These are phyloP conservation scores for Talaromyces marneffei DNA, from an alignment of 2,329 filamentous ascomycete genomes.

Conservation along the genomic window DNA sequence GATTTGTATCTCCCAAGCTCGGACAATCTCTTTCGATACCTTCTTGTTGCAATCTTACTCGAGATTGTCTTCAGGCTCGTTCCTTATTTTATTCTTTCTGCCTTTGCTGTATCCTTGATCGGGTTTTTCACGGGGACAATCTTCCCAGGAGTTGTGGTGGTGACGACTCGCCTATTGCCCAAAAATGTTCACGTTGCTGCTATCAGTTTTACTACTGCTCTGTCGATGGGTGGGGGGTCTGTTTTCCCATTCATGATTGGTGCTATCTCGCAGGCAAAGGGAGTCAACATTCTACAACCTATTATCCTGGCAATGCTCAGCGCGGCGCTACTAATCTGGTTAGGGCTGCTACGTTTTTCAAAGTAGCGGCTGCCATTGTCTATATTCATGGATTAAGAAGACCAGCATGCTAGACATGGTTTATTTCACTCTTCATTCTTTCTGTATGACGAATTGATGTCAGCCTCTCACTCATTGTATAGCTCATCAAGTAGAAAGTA, in stretches of 20 bases:
- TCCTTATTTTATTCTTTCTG: slow-evolving; percentile 62
- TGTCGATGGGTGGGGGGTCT: slow-evolving; percentile 65
- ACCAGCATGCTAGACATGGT: too few relatives aligned
- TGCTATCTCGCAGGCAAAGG: slow-evolving; percentile 56
- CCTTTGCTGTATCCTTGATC: slow-evolving; percentile 59
- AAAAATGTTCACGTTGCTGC: slow-evolving; percentile 62
- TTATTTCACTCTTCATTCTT: too few relatives aligned
- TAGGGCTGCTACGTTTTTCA: too few relatives aligned
- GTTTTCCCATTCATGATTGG: slow-evolving; percentile 62
- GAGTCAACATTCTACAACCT: slow-evolving; percentile 54
- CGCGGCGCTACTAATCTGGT: too few relatives aligned
- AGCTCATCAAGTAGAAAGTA: too few relatives aligned
- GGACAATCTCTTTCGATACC: slow-evolving; percentile 60
- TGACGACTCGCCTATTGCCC: slow-evolving; percentile 63
- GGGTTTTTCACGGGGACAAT: slow-evolving; percentile 70
- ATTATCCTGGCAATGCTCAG: slow-evolving; percentile 47
- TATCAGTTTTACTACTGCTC: slow-evolving; percentile 67
- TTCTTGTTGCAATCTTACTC: slow-evolving; percentile 54
- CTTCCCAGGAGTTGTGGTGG: slow-evolving; percentile 64
- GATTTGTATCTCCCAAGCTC: slow-evolving; percentile 58
- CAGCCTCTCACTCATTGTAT: too few relatives aligned
- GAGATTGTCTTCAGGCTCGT: slow-evolving; percentile 71
- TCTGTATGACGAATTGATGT: too few relatives aligned
- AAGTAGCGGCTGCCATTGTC: too few relatives aligned
- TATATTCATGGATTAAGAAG: too few relatives aligned